These are phyloP conservation scores for Trichophyton benhamiae DNA, from an alignment of 2,329 filamentous ascomycete genomes.

Conservation along the genomic window DNA sequence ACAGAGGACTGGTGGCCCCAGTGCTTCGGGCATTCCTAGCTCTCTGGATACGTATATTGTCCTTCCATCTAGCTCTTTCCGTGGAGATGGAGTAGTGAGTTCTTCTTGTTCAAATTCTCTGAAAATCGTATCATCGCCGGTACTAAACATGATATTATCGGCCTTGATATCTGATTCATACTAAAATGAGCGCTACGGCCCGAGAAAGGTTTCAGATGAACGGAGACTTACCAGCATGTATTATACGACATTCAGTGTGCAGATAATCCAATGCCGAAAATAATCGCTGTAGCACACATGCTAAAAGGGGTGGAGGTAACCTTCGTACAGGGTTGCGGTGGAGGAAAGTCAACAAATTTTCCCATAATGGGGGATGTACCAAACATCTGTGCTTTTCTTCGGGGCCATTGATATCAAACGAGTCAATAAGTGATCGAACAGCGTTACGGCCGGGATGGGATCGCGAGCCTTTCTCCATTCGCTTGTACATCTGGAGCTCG, in stretches of 20 bases:
- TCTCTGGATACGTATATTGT: constrained; percentile 19
- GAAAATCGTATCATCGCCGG: constrained; percentile 19
- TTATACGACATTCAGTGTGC: constrained; percentile 33
- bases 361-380: constrained; percentile 16
- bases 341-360: constrained; percentile 12
- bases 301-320: constrained; percentile 10
- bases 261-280: constrained; percentile 20
- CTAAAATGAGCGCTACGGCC: background rate
- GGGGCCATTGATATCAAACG: constrained; percentile 19
- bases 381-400: constrained; percentile 17
- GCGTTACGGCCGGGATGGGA: constrained; percentile 21
- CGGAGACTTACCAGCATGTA: constrained; percentile 5
- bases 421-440: constrained; percentile 21
- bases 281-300: constrained; percentile 8
- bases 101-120: constrained; percentile 18
- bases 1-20: constrained; percentile 19
- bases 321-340: constrained; percentile 11
- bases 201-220: background rate
- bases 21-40: constrained; percentile 15
- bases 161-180: constrained; percentile 18
- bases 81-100: constrained; percentile 14
- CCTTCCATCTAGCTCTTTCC: constrained; percentile 16
- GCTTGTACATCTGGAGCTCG: constrained; percentile 35
- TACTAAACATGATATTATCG: constrained; percentile 20
- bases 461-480: constrained; percentile 20